A percentile compares a stretch with the other conserved stretches of the same genome.
Evolutionary conservation across 2,329 filamentous ascomycete species (phyloP).

Genomic region (Fusarium foetens): DNA sequence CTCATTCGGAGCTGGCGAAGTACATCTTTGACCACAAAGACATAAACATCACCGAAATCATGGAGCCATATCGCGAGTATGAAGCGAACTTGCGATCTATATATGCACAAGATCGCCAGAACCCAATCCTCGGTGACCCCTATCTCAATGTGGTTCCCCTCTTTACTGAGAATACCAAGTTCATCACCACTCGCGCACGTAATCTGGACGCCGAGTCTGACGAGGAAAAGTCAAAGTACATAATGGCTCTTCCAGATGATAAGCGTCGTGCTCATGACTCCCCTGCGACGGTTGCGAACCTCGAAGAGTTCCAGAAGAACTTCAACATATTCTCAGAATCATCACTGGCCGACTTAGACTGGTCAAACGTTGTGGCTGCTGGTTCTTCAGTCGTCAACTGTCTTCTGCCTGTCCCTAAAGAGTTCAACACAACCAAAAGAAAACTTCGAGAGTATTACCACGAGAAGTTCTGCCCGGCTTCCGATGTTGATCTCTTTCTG

Average conservation of each 20-base stretch:
- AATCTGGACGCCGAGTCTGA: slow-evolving; percentile 66
- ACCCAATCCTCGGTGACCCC: slow-evolving; percentile 65
- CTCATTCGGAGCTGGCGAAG: slow-evolving; percentile 56
- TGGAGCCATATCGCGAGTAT: slow-evolving; percentile 74
- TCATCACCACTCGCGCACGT: slow-evolving; percentile 71
- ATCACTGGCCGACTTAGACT: slow-evolving; percentile 78
- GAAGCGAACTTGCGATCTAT: slow-evolving; percentile 73
- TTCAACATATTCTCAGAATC: slow-evolving; percentile 86
- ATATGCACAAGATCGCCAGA: slow-evolving; percentile 74
- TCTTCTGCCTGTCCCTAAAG: slow-evolving; percentile 74
- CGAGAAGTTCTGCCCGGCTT: slow-evolving; percentile 81
- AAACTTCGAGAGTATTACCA: slow-evolving; percentile 80
- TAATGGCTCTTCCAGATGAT: slow-evolving; percentile 72
- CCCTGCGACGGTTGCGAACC: slow-evolving; percentile 72
- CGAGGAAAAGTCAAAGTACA: slow-evolving; percentile 71
- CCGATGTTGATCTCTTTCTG: slow-evolving; percentile 87
- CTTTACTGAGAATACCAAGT: slow-evolving; percentile 66
- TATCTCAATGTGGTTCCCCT: slow-evolving; percentile 73
- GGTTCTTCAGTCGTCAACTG: slow-evolving; percentile 85
- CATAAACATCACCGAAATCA: slow-evolving; percentile 64
- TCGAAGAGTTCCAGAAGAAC: slow-evolving; percentile 80
- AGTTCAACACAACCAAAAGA: slow-evolving; percentile 71
- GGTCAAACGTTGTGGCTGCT: slow-evolving; percentile 83
- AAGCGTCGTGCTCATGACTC: slow-evolving; percentile 71
- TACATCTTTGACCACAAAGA: slow-evolving; percentile 67